Percentiles rank a stretch among this genome's conserved stretches.
These are phyloP conservation scores for Hemisphaericaspora xylofermentans DNA, from an alignment of 1,139 yeast genomes.

Conservation along the genomic window DNA sequence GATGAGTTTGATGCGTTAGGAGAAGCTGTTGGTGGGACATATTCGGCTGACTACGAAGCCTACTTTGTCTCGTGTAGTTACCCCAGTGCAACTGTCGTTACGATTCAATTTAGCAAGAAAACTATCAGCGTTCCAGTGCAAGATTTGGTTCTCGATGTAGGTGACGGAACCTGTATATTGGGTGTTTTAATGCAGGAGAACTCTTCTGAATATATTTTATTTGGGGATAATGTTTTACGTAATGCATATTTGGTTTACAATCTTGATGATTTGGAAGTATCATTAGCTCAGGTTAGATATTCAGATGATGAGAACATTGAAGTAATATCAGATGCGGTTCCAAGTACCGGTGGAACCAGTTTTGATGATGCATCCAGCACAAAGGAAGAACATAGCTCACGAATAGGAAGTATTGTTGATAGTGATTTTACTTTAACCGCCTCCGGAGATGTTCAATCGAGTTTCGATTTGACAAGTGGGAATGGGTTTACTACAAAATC, in stretches of 20 bases:
- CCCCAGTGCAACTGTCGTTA: constrained; percentile 14
- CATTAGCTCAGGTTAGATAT: constrained; percentile 61
- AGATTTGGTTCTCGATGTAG: constrained; percentile 23
- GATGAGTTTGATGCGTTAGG: constrained; percentile 28
- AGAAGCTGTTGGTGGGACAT: constrained; percentile 27
- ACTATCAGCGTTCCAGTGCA: constrained; percentile 36
- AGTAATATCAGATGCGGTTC: constrained; percentile 37
- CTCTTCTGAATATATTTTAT: constrained; percentile 21
- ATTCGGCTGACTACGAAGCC: constrained; percentile 19
- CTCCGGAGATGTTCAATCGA: too few relatives aligned
- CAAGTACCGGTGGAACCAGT: constrained; percentile 34
- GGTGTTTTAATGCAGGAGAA: constrained; percentile 29
- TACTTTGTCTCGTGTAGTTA: constrained; percentile 24
- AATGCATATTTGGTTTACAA: constrained; percentile 79
- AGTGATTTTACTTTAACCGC: too few relatives aligned
- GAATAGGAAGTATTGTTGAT: too few relatives aligned
- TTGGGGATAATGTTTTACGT: constrained; percentile 77
- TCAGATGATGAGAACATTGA: constrained; percentile 44
- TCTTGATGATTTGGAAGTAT: constrained; percentile 61
- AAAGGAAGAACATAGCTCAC: not conserved
- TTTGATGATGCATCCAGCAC: not conserved
- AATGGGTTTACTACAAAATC: too few relatives aligned
- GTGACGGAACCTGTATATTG: constrained; percentile 25
- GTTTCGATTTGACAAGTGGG: too few relatives aligned
- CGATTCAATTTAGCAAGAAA: constrained; percentile 37